phyloP scores from a whole-genome alignment of 228 moss, liverwort and hornwort species.

The Sphagnum fallax region DNA sequence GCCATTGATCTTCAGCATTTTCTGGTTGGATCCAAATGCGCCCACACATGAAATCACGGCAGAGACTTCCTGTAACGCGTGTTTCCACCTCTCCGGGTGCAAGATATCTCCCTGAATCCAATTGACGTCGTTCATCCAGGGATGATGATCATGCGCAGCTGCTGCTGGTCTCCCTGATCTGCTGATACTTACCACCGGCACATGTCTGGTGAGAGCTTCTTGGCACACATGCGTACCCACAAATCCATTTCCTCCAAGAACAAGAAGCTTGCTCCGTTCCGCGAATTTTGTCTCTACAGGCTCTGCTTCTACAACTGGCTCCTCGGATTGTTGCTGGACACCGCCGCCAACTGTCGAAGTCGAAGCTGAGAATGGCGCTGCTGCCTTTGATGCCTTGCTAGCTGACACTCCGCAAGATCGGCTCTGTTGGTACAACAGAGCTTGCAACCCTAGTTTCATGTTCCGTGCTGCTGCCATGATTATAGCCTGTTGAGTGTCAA shows the following conservation, averaged over 20 bases:
- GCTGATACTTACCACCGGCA: slow-evolving; percentile 70
- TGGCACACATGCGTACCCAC: slow-evolving; percentile 78
- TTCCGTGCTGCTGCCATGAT: too few relatives aligned
- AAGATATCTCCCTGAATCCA: slow-evolving; percentile 79
- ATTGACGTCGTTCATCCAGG: slow-evolving; percentile 51
- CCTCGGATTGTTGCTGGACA: slow-evolving; percentile 5
- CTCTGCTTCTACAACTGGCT: slow-evolving; percentile 22
- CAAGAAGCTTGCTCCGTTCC: slow-evolving; percentile 51
- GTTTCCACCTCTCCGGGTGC: slow-evolving; percentile 47
- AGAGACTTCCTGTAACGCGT: slow-evolving; percentile 39
- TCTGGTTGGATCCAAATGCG: slow-evolving; percentile 73
- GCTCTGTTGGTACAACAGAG: too few relatives aligned
- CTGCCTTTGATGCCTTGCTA: too few relatives aligned
- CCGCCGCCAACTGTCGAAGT: slow-evolving; percentile 10
- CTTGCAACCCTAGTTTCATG: too few relatives aligned
- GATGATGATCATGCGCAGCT: slow-evolving; percentile 2
- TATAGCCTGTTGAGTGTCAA: too few relatives aligned
- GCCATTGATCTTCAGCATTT: slow-evolving; percentile 79
- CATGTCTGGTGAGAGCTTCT: slow-evolving; percentile 56
- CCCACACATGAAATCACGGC: slow-evolving; percentile 90
- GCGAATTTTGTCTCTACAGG: slow-evolving; percentile 46
- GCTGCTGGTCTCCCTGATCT: slow-evolving; percentile 67
- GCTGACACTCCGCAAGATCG: too few relatives aligned
- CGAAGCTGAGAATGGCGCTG: slow-evolving; percentile 3
- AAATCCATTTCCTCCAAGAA: slow-evolving; percentile 84